phyloP scores from a whole-genome alignment of 2,329 filamentous ascomycete genomes.

The Rutstroemia sp. region DNA sequence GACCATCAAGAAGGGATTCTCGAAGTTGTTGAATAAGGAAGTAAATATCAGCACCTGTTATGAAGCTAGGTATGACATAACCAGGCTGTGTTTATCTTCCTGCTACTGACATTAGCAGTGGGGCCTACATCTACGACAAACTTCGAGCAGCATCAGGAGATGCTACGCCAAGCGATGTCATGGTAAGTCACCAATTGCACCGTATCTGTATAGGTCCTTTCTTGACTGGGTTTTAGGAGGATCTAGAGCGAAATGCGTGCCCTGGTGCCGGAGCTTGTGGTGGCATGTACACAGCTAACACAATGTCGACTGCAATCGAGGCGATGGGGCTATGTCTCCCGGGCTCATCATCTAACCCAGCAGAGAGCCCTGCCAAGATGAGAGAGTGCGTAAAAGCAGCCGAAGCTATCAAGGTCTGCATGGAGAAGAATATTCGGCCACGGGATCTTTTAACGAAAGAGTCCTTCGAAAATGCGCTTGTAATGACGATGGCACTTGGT shows the following conservation, averaged over 20 bases:
- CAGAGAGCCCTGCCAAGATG: conserved; percentile 61
- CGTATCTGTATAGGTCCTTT: not conserved
- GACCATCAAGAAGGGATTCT: conserved; percentile 83
- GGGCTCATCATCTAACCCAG: conserved; percentile 62
- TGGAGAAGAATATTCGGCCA: conserved; percentile 63
- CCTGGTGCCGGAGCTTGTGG: conserved; percentile 63
- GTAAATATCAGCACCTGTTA: conserved; percentile 71
- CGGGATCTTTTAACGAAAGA: conserved; percentile 61
- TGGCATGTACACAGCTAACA: conserved; percentile 74
- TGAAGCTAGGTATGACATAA: conserved; percentile 1
- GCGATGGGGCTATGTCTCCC: conserved; percentile 63
- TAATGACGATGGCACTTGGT: conserved; percentile 67
- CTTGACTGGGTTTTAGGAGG: conserved; percentile 37
- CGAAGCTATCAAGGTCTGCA: conserved; percentile 58
- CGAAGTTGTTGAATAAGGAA: conserved; percentile 62
- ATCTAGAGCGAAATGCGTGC: conserved; percentile 64
- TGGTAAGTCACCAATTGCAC: conserved; percentile 33
- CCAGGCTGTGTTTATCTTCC: not conserved
- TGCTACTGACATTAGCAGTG: conserved; percentile 29
- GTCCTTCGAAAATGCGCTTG: conserved; percentile 64
- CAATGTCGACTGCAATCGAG: conserved; percentile 67
- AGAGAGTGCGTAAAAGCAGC: conserved; percentile 63
- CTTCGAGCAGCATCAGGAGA: conserved; percentile 63
- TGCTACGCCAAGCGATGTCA: conserved; percentile 65
- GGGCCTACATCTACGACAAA: conserved; percentile 71